These are phyloP conservation scores for Epichloe baconii DNA, from an alignment of 2,329 filamentous ascomycete genomes.

Conservation along the genomic window DNA sequence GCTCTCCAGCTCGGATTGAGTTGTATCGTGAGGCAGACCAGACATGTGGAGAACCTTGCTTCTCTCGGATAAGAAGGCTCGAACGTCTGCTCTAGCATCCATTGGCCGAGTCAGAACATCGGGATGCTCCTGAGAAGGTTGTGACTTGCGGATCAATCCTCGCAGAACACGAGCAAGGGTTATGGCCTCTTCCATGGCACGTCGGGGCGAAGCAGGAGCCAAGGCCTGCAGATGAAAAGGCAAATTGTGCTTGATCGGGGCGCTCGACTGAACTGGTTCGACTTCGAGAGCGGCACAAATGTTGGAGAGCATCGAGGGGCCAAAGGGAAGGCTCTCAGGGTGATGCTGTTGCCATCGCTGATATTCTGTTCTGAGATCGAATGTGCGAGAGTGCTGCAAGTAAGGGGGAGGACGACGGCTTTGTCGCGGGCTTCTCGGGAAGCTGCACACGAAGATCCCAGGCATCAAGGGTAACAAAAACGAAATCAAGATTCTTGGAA, in stretches of 20 bases:
- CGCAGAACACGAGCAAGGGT: conserved; percentile 86
- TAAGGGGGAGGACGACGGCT: conserved; percentile 94
- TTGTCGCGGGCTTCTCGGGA: conserved; percentile 97
- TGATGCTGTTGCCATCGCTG: conserved; percentile 98
- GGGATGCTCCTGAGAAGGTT: conserved; percentile 83
- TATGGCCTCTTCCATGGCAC: conserved; percentile 95
- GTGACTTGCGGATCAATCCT: conserved; percentile 89
- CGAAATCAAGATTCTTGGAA: conserved; percentile 87
- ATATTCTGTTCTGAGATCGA: conserved; percentile 94
- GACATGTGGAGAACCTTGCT: conserved; percentile 99
- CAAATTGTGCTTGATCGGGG: conserved; percentile 96
- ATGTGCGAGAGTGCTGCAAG: conserved; percentile 93
- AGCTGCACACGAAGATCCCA: conserved; percentile 98
- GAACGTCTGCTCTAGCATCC: conserved; percentile 91
- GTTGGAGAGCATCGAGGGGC: conserved; percentile 87
- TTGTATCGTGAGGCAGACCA: conserved; percentile 92
- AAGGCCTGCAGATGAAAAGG: conserved; percentile 95
- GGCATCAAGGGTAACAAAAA: conserved; percentile 94
- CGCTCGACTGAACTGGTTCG: conserved; percentile 92
- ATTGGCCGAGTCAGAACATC: conserved; percentile 91
- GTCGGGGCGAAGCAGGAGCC: conserved; percentile 84
- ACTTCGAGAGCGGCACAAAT: conserved; percentile 98
- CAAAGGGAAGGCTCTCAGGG: conserved; percentile 92
- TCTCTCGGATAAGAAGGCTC: conserved; percentile 87
- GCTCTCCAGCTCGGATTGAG: conserved; percentile 94